Conservation (phyloP, 169 alveolate species). For the Eimeria tenella region DNA sequence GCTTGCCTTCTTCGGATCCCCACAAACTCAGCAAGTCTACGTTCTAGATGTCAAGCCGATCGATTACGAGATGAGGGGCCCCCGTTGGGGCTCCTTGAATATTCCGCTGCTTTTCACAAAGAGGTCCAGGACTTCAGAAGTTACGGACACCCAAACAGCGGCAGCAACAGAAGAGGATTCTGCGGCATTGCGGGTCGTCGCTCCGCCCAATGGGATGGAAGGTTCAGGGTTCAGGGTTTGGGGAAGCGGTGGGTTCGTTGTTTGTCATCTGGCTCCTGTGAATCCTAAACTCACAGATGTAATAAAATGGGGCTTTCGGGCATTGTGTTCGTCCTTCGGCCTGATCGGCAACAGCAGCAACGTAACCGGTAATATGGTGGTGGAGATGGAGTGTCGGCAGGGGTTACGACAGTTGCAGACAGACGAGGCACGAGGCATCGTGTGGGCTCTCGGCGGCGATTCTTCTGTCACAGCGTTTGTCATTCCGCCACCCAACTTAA, state of each 20-base stretch:
- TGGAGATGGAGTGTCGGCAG: neutral
- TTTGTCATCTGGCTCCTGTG: neutral
- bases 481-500: neutral
- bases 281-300: neutral
- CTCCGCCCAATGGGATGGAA: neutral
- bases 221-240: constrained; percentile 52
- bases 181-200: constrained; percentile 21
- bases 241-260: neutral
- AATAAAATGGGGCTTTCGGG: neutral
- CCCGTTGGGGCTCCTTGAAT: neutral
- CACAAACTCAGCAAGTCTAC: neutral
- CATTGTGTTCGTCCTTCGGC: neutral
- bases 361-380: neutral
- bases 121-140: neutral
- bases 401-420: constrained; percentile 40
- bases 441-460: constrained; percentile 39
- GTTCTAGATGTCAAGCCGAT: neutral
- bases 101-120: neutral
- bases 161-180: neutral
- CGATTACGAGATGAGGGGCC: neutral
- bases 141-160: neutral
- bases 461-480: constrained; percentile 23
- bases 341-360: neutral
- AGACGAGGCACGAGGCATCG: constrained; percentile 39
- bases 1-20: neutral